Percentiles rank a stretch among this genome's conserved stretches.
Evolutionary conservation across 2,329 filamentous ascomycete species (phyloP).

Genomic region (Penicillium rolfsii): DNA sequence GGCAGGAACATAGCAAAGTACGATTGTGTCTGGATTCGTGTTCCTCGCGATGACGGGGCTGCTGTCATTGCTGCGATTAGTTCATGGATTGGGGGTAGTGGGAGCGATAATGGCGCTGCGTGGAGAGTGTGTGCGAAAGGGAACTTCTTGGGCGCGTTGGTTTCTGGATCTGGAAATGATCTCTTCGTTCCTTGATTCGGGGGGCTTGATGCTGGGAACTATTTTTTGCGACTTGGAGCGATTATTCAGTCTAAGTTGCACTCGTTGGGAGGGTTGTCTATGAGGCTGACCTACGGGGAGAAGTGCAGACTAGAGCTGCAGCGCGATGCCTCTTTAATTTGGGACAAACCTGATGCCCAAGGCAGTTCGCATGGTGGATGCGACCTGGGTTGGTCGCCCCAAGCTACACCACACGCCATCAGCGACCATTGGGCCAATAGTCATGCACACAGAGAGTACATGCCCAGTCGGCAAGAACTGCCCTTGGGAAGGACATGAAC

Average conservation of each 20-base stretch:
- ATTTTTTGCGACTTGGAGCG: not conserved
- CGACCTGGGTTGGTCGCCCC: not conserved
- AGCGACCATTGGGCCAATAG: not conserved
- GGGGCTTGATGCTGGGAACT: too few species aligned
- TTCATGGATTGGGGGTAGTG: conserved; percentile 49
- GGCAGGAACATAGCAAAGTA: conserved; percentile 12
- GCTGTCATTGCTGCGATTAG: conserved; percentile 50
- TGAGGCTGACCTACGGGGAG: not conserved
- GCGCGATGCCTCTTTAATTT: not conserved
- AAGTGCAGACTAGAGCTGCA: not conserved
- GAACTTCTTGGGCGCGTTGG: conserved; percentile 41
- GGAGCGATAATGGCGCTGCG: conserved; percentile 34
- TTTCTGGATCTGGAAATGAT: conserved; percentile 39
- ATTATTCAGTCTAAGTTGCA: not conserved
- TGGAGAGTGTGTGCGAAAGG: conserved; percentile 46
- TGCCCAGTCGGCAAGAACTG: not conserved
- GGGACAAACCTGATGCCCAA: not conserved
- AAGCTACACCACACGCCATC: too few species aligned
- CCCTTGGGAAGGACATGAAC: not conserved
- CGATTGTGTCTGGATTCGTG: conserved; percentile 46
- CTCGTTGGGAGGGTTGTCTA: not conserved
- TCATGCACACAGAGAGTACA: not conserved
- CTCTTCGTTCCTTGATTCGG: conserved; percentile 36
- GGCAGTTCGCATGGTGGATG: not conserved
- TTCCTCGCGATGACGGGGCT: conserved; percentile 49